These are phyloP conservation scores for Laetiporus sulphureus DNA, from an alignment of 1,284 basidiomycete species.

Conservation along the genomic window DNA sequence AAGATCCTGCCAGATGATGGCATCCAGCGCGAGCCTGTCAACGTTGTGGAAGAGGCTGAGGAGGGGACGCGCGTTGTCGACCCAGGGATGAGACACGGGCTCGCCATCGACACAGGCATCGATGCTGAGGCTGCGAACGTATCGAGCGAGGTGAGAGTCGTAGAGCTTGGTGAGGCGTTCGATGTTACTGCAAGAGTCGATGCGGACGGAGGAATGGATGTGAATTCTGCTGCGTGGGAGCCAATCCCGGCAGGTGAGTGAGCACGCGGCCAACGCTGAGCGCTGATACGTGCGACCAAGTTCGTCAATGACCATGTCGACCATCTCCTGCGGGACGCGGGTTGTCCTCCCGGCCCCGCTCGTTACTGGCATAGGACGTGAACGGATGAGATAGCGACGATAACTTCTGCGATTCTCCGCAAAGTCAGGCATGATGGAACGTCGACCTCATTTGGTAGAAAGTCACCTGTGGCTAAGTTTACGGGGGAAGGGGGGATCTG, in stretches of 20 bases:
- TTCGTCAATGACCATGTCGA: constrained; percentile 10
- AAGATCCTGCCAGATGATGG: constrained; percentile 5
- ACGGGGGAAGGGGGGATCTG: too few relatives aligned
- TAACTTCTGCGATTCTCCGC: too few relatives aligned
- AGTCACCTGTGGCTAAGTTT: too few relatives aligned
- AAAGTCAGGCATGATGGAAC: too few relatives aligned
- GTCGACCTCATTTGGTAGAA: too few relatives aligned
- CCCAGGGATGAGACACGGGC: constrained; percentile 5
- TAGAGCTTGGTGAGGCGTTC: constrained; percentile 6
- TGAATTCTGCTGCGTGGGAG: constrained; percentile 6
- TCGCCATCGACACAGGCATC: constrained; percentile 6
- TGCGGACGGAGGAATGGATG: constrained; percentile 5
- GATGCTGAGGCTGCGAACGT: constrained; percentile 10
- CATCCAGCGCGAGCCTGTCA: constrained; percentile 6
- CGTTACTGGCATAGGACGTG: too few relatives aligned
- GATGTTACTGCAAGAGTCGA: constrained; percentile 5
- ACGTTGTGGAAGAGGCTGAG: constrained; percentile 1
- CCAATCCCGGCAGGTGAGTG: constrained; percentile 10
- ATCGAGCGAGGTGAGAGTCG: constrained; percentile 3
- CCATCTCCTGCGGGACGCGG: constrained; percentile 7
- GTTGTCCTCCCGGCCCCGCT: constrained; percentile 2
- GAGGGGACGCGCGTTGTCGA: constrained; percentile 2
- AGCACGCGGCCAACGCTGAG: constrained; percentile 6
- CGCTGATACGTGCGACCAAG: constrained; percentile 4
- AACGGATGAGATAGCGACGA: too few relatives aligned